Evolutionary conservation across 495 filamentous ascomycete genomes (phyloP), one percentile per base, ranked within the genome.

Genomic region (Penicillium arizonense): DNA sequence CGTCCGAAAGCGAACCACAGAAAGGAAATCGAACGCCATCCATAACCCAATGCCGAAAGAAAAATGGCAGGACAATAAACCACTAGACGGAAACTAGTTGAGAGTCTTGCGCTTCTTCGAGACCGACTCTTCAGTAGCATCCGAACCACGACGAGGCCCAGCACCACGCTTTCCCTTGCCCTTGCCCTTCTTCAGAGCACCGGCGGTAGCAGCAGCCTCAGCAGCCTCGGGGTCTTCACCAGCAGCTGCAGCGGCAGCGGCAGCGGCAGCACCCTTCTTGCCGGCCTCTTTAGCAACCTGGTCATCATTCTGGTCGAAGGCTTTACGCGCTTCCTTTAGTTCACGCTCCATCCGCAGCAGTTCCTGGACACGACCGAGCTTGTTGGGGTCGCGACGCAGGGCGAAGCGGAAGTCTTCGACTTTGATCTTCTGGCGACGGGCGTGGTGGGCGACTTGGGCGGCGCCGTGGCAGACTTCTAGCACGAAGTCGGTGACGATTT

Each of bases 331-430:
- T 55, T 84, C 78, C 64, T 90, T 90, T 39, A 96, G 80, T 49
- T 86, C 82, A 62, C 86, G 84, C 53, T 92, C 87, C 80, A 87
- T 90, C 57, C 84, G 83, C 46, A 97, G 72, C 56, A 95, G 77
- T 68, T 96, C 91, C 74, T 90, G 83, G 50, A 97, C 89, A 71
- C 94, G 86, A 20, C 94, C 94, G 41, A 97, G 80, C 67, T 94
- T 91, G 58, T 81, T 75, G 20, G 88, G 84, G 61, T 97, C 94
- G 32, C 86, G 82, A 30, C 95, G 83, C 47, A 97, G 82, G 28
- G 89, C 89, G 63, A 94, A 97, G 63, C 92, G 89, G 77, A 97
- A 96, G 68, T 98, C 94, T 57, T 98, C 94, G 50, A 96, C 88
- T 64, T 98, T 98, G 73, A 97, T 89, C 73, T 98, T 98, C 61